Evolutionary conservation across 805 yeast genomes (phyloP).

Genomic region (Candida boidinii): DNA sequence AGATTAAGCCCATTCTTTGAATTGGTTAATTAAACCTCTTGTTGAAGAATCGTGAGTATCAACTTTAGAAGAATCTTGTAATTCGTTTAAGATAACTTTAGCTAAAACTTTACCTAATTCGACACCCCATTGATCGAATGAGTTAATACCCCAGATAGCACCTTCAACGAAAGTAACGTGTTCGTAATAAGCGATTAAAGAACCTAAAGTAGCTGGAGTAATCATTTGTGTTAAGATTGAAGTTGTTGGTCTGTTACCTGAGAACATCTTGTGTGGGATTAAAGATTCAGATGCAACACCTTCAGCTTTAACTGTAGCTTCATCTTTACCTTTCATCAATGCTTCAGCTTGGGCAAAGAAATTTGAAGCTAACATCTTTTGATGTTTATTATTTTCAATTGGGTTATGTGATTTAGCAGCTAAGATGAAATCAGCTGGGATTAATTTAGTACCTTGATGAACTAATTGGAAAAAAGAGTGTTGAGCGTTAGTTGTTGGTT

Average conservation of each 20-base stretch:
- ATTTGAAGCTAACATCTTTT: constrained; percentile 97
- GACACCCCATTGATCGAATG: constrained; percentile 99
- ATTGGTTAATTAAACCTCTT: constrained; percentile 87
- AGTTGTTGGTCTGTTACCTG: constrained; percentile 99
- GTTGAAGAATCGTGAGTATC: constrained; percentile 84
- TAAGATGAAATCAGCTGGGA: constrained; percentile 92
- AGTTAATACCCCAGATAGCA: constrained; percentile 98
- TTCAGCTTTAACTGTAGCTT: constrained; percentile 79
- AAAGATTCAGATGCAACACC: constrained; percentile 73
- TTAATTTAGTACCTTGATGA: constrained; percentile 97
- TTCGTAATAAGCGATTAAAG: constrained; percentile 96
- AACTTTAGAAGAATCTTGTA: constrained; percentile 52
- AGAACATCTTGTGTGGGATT: constrained; percentile 92
- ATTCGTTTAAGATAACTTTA: constrained; percentile 87
- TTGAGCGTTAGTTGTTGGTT: constrained; percentile 98
- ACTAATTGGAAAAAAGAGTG: constrained; percentile 99
- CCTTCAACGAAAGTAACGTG: constrained; percentile 97
- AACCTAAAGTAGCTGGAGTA: constrained; percentile 94
- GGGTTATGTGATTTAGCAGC: constrained; percentile 99
- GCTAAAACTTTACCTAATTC: constrained; percentile 98
- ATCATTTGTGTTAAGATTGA: constrained; percentile 92
- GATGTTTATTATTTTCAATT: constrained; percentile 87
- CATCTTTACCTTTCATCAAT: constrained; percentile 90
- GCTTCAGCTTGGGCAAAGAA: constrained; percentile 99
- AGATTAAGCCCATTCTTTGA: constrained; percentile 75